Evolutionary conservation across 2,329 filamentous ascomycete species (phyloP), one percentile per base, ranked within the genome.

Genomic region (Fusarium mangiferae): DNA sequence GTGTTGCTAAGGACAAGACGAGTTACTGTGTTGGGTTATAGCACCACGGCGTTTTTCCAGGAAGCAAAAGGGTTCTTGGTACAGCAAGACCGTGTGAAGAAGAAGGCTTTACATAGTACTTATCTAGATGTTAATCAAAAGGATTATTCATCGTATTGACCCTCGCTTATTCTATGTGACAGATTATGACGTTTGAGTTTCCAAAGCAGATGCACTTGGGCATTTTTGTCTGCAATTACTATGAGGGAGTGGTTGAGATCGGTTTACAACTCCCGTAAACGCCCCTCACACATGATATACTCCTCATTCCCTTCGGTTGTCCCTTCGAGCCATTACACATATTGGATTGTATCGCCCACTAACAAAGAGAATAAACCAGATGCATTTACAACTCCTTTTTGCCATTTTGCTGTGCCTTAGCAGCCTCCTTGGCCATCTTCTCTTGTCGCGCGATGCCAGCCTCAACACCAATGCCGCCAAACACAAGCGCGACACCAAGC

Each of bases 381-480:
- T 24, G 26, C 9, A 28, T 38, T 67, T 68, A 80, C 48, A 77
- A 76, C 48, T 78, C 72, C 73, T 84, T 84, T 76, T 82, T 83
- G 3, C 70, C 78, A 15, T 59, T 68, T 45, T 74, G 66, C 44
- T 76, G 66, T 18, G 74, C 75, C 9, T 90, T 92, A 36, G 89
- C 91, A 59, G 85, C 86, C 81, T 92, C 91, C 86, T 97, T 98
- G 63, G 90, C 91, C 79, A 90, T 85, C 88, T 98, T 98, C 86
- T 98, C 96, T 75, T 89, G 86, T 74, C 93, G 88, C 64, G 93
- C 92, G 78, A 98, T 94, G 73, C 90, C 86, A 4, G 92, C 96
- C 85, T 99, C 96, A 41, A 95, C 93, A 36, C 95, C 96, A 80
- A 99, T 95, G 58, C 96, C 96, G 33, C 95, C 95, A 85, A 99